Percentiles rank a stretch among this genome's conserved stretches.
Evolutionary conservation across 73 alveolate species (phyloP).

Genomic region (Paramecium octaurelia): DNA sequence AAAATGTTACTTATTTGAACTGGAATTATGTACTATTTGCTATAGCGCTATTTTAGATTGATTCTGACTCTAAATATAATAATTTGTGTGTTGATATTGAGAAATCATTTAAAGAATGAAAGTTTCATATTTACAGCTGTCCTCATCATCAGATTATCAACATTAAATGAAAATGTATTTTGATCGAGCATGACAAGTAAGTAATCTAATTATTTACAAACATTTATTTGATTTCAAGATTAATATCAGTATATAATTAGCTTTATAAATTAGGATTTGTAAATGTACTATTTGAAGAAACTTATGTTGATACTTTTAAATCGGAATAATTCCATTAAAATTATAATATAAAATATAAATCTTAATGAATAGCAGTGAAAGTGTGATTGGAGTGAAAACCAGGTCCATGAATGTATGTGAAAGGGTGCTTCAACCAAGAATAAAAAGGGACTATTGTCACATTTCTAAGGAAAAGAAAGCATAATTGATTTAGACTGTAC

Average conservation of each 20-base stretch:
- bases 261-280: background rate
- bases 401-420: background rate
- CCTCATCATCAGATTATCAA: background rate
- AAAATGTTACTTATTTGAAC: background rate
- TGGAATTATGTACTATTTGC: background rate
- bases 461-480: conserved; percentile 38
- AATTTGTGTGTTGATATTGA: too few relatives aligned
- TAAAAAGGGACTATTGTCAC: conserved; percentile 34
- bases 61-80: background rate
- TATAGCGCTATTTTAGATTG: background rate
- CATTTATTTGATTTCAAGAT: background rate
- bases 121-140: too few relatives aligned
- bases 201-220: background rate
- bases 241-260: background rate
- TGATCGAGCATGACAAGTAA: background rate
- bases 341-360: background rate
- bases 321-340: background rate
- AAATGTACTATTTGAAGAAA: background rate
- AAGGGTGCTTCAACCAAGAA: background rate
- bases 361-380: conserved; percentile 11
- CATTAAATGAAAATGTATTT: background rate
- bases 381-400: background rate
- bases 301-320: background rate
- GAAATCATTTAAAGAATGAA: background rate
- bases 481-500: conserved; percentile 30